Percentiles rank a stretch among this genome's conserved stretches.
Conservation (phyloP, 1,284 basidiomycete species). For the Vanrija humicola region DNA sequence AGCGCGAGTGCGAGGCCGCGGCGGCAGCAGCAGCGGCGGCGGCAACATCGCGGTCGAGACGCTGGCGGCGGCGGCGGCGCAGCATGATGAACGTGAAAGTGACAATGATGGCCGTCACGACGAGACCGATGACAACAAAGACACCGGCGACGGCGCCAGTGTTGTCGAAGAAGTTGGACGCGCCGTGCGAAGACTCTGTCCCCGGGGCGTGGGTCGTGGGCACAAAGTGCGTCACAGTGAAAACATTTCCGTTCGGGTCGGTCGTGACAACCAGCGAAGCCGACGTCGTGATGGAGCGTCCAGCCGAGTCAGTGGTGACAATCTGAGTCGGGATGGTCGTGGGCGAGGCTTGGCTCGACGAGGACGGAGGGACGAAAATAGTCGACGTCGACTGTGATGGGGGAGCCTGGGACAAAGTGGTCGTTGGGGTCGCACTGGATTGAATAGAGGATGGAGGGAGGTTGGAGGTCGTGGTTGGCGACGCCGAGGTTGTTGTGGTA, state of each 20-base stretch:
- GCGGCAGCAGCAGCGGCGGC: constrained; percentile 49
- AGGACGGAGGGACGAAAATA: not conserved
- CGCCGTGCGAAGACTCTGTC: constrained; percentile 14
- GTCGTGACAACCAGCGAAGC: constrained; percentile 20
- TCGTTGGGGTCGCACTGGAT: too few relatives aligned
- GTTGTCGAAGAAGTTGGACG: constrained; percentile 46
- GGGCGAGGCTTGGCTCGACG: not conserved
- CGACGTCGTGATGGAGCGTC: constrained; percentile 7
- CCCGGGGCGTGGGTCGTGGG: constrained; percentile 25
- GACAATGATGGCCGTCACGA: constrained; percentile 41
- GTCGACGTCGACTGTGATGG: not conserved
- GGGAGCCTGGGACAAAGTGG: too few relatives aligned
- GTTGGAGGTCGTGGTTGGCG: too few relatives aligned
- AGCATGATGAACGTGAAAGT: constrained; percentile 46
- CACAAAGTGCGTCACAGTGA: constrained; percentile 42
- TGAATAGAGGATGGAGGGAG: too few relatives aligned
- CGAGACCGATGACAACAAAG: constrained; percentile 49
- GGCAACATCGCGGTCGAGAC: constrained; percentile 49
- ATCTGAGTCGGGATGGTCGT: not conserved
- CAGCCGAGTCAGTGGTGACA: constrained; percentile 4
- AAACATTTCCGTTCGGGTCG: constrained; percentile 21
- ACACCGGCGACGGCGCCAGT: constrained; percentile 49
- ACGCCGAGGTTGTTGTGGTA: too few relatives aligned
- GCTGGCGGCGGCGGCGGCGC: constrained; percentile 43
- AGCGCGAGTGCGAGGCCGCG: constrained; percentile 38